Base-by-base conservation (phyloP, 768 basidiomycete genomes). In the Mycena rosella region DNA sequence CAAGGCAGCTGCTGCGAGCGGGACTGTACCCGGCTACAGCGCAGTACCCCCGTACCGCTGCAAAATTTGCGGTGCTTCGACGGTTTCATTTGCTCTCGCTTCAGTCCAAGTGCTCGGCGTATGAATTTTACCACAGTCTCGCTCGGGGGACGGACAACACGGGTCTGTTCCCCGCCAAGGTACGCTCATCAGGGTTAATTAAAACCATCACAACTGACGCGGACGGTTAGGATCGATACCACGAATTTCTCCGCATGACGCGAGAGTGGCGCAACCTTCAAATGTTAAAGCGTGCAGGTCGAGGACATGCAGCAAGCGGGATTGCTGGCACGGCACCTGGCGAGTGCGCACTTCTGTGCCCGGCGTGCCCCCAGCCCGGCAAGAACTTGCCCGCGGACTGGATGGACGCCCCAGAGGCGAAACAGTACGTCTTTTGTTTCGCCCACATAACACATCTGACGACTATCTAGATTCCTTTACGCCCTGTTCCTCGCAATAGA, bases 361-460 rank as follows among this genome's bases (percentile, higher is more conserved):
- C 76, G 20, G 75, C 73, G 9, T 79, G 75, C 59, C 78, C 75
- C 1, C 75, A 78, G 11, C 77, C 74, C 0, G 71, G 62, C 0
- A 74, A 68, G 22, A 78, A 79, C 57, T 36, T 78, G 15, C 74
- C 72, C 6, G 29, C 26, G 6, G 68, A 68, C 15, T 77, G 75
- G 78, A 49, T 68, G 20, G 29, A 55, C 27, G 70, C 56, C 1
- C 66, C 69, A 3, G 59, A 65, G 17, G 63, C 60, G 2, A 45
- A 71, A 42, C 57, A 57, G 51, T 56, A n/a, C 38, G 64, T 63
- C 30, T n/a, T 9, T 11, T 29, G 24, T 45, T 32, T 44, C 34
- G 40, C 17, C 52, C 60, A 48, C 42, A 45, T 30, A 40, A n/a
- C n/a, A n/a, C n/a, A 3, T 40, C 38, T 40, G 38, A 40, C 38